Evolutionary conservation across 164 flowering plant genomes (phyloP), one percentile per base, ranked within the genome.

Genomic region (Sextonia rubra): DNA sequence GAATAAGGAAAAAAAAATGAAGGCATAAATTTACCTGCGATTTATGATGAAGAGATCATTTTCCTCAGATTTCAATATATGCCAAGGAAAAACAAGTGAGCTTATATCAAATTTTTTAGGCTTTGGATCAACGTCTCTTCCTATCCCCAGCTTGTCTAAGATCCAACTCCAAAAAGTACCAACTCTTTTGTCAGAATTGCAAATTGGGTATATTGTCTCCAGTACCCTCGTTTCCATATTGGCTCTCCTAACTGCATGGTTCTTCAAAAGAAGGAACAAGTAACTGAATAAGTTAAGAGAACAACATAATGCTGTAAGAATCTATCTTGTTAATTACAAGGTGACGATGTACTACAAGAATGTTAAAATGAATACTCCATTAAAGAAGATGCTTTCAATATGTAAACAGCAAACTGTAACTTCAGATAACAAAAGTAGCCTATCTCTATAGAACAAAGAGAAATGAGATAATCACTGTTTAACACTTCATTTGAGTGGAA

Each of bases 201-300:
- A 23, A 47, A 74, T 22, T 65, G 98, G 97, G 70, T 86, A 80
- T 22, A 93, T 60, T 25, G 98, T 96, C 78, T 91, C 93, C 26
- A 96, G 32, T 77, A 81, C 83, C 75, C 98, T 88, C 63, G 73
- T 83, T 72, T 73, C 83, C 85, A 96, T 70, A 80, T 93, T 84
- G 77, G 99, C 99, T 86, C 86, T 87, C 83, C 98, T 84, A 71
- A 96, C 83, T 47, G 97, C 97, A 85, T 89, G 91, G 78, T 96
- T 96, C 99, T 95, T 81, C 76, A 32, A 71, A 18, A 81, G 71
- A 77, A 52, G 29, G 49, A 75, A 29, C 47, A 70, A 66, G 18
- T 26, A 69, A 67, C 20, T 24, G 22, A 26, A 64, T 48, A 68
- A 63, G 47, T 25, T 12, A 52, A 1, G 58, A 52, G 58, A 52